These are phyloP conservation scores for Fomitopsis pinicola DNA, from an alignment of 1,284 basidiomycete species.

Conservation along the genomic window DNA sequence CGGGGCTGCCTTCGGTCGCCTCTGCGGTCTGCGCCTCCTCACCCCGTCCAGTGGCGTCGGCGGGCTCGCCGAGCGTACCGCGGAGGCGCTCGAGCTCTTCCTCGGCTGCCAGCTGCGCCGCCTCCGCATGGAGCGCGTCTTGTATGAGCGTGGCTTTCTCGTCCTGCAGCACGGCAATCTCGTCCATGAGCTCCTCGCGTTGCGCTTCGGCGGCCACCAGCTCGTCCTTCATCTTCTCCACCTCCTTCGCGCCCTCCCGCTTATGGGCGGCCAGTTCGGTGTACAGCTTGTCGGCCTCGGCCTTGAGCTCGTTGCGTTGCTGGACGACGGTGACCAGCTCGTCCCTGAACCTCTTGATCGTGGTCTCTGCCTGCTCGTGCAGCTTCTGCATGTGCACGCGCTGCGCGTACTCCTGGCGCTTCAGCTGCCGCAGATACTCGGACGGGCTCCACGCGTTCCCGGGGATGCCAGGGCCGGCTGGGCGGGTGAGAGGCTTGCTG, in stretches of 20 bases:
- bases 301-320: background rate
- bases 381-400: background rate
- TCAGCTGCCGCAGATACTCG: background rate
- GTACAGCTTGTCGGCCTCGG: background rate
- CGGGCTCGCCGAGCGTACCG: background rate
- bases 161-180: background rate
- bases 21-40: background rate
- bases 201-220: background rate
- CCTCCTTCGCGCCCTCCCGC: background rate
- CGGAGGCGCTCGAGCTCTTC: background rate
- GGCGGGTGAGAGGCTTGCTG: background rate
- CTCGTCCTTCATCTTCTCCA: background rate
- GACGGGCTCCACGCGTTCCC: background rate
- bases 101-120: background rate
- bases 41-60: background rate
- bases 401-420: background rate
- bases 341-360: background rate
- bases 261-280: no score
- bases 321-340: background rate
- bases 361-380: background rate
- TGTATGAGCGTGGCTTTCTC: background rate
- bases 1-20: background rate
- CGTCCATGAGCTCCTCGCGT: background rate
- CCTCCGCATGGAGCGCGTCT: background rate
- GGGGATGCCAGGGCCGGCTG: background rate